These are phyloP conservation scores for Penicillium sp. DNA, from an alignment of 2,329 filamentous ascomycete genomes.

Conservation along the genomic window DNA sequence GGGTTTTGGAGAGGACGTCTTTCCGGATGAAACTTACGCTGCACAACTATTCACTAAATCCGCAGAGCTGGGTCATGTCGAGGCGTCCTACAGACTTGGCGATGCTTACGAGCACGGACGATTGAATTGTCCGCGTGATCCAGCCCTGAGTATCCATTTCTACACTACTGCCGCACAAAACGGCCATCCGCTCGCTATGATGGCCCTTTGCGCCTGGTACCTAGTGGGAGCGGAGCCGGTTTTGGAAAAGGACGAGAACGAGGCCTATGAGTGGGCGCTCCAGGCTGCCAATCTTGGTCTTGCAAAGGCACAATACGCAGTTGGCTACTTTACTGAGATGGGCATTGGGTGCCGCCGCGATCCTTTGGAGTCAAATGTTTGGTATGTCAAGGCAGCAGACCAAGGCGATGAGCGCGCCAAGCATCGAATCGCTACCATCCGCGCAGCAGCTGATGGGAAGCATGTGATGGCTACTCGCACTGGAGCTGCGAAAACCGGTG, in stretches of 20 bases:
- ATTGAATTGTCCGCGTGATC: slow-evolving; percentile 83
- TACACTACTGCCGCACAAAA: slow-evolving; percentile 89
- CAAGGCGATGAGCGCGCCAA: slow-evolving; percentile 87
- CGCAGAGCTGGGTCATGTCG: slow-evolving; percentile 83
- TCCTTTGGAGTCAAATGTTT: slow-evolving; percentile 94
- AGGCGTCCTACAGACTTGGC: slow-evolving; percentile 86
- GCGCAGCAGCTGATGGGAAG: slow-evolving; percentile 70
- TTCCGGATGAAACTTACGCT: slow-evolving; percentile 85
- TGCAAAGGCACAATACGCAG: slow-evolving; percentile 80
- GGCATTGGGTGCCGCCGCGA: slow-evolving; percentile 94
- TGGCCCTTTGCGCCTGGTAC: slow-evolving; percentile 98
- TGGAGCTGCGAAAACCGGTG: slow-evolving; percentile 6
- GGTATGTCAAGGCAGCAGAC: slow-evolving; percentile 96
- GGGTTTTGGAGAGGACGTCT: slow-evolving; percentile 92
- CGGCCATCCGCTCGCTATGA: slow-evolving; percentile 86
- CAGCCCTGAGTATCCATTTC: slow-evolving; percentile 92
- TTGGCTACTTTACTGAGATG: slow-evolving; percentile 98
- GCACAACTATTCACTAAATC: slow-evolving; percentile 93
- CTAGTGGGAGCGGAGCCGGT: slow-evolving; percentile 92
- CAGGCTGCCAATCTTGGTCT: slow-evolving; percentile 75
- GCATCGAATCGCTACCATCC: slow-evolving; percentile 81
- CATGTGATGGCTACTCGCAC: slow-evolving; percentile 29
- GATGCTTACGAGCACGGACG: slow-evolving; percentile 94
- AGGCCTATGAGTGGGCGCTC: slow-evolving; percentile 95
- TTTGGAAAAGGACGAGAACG: slow-evolving; percentile 89